A percentile compares a stretch with the other conserved stretches of the same genome.
Evolutionary conservation across 352 stramenopile genomes (phyloP).

Genomic region (Phytophthora hibernalis): DNA sequence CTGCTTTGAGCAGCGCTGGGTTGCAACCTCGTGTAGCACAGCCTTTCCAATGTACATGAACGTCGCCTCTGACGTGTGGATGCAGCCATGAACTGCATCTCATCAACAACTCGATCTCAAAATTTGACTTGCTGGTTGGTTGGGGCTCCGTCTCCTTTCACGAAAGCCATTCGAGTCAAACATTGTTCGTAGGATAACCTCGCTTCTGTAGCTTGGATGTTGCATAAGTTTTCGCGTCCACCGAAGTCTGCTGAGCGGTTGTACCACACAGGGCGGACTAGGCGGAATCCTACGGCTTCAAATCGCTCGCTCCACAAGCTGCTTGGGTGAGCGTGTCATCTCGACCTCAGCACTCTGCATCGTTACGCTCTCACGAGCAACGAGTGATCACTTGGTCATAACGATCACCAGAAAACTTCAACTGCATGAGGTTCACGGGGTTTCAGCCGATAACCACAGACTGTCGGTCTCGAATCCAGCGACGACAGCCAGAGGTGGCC

Average conservation of each 20-base stretch:
- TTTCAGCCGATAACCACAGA: conserved; percentile 4
- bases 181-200: no score
- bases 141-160: no score
- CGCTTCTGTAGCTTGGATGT: no score
- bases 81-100: background rate
- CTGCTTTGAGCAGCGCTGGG: no score
- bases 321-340: conserved; percentile 16
- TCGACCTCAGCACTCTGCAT: background rate
- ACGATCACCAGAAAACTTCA: conserved; percentile 11
- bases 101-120: conserved; percentile 9
- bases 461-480: conserved; percentile 7
- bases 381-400: background rate
- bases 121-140: background rate
- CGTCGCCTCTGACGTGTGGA: no score
- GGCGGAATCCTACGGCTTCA: conserved; percentile 23
- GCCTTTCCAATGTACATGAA: background rate
- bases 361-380: no score
- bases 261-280: conserved; percentile 24
- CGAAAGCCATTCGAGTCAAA: background rate
- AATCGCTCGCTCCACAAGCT: conserved; percentile 20
- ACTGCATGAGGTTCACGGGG: background rate
- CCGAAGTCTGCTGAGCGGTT: conserved; percentile 12
- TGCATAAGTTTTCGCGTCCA: conserved; percentile 1
- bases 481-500: background rate
- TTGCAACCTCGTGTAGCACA: background rate